Evolutionary conservation across 768 basidiomycete genomes (phyloP).

Genomic region (Pluteus cervinus): DNA sequence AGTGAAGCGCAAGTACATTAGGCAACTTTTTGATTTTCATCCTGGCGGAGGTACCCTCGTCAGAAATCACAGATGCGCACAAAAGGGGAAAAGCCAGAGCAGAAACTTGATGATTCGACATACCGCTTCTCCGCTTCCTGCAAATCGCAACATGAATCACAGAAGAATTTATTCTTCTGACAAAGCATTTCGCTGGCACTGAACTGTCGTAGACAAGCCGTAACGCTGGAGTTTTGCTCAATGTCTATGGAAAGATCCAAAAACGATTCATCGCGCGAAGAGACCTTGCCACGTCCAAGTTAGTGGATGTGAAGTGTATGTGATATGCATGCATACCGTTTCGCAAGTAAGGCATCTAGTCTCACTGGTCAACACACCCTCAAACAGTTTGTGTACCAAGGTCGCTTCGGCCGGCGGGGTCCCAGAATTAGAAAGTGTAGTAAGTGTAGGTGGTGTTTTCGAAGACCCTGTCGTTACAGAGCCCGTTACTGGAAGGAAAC

Average conservation of each 20-base stretch:
- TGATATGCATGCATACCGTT: slow-evolving; percentile 66
- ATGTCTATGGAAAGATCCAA: slow-evolving; percentile 99
- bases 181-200: slow-evolving; percentile 98
- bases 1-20: slow-evolving; percentile 89
- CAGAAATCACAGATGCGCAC: slow-evolving; percentile 6
- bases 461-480: slow-evolving; percentile 54
- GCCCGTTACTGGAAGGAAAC: slow-evolving; percentile 42
- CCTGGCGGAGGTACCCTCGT: no score
- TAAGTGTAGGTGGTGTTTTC: slow-evolving; percentile 30
- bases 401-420: slow-evolving; percentile 51
- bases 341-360: slow-evolving; percentile 98
- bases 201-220: slow-evolving; percentile 93
- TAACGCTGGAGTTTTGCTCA: slow-evolving; percentile 95
- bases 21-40: slow-evolving; percentile 99
- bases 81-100: no score
- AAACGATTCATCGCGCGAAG: slow-evolving; percentile 93
- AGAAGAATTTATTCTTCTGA: slow-evolving; percentile 97
- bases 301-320: no score
- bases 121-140: slow-evolving; percentile 98
- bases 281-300: slow-evolving; percentile 57
- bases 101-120: slow-evolving; percentile 17
- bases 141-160: slow-evolving; percentile 92
- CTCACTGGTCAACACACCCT: slow-evolving; percentile 93
- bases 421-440: slow-evolving; percentile 42
- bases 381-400: slow-evolving; percentile 88